phyloP scores from a whole-genome alignment of 1,284 basidiomycete species.

The Boletus mariae region DNA sequence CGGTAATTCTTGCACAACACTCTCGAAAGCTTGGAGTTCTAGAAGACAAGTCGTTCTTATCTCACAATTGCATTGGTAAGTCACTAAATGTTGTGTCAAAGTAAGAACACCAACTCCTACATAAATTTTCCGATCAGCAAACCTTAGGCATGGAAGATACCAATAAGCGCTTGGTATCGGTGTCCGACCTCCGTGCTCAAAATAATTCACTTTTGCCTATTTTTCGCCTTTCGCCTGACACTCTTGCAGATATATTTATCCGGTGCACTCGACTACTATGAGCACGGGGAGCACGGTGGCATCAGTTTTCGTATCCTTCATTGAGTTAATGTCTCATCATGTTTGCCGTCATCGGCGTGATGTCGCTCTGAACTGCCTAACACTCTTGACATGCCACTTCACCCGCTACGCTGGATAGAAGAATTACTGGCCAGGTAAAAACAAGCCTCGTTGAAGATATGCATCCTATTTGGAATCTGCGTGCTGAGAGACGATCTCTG shows the following conservation, averaged over 20 bases:
- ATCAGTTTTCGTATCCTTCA: not conserved
- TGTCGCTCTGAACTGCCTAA: not conserved
- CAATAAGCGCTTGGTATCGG: slow-evolving; percentile 1
- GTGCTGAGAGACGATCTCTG: not conserved
- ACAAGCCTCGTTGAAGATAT: not conserved
- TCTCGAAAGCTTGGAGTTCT: too few species aligned
- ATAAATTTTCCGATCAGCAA: too few species aligned
- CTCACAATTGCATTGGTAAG: too few species aligned
- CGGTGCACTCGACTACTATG: not conserved
- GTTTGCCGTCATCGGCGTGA: not conserved
- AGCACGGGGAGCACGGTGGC: not conserved
- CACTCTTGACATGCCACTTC: not conserved
- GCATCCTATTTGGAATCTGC: not conserved
- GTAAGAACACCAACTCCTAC: too few species aligned
- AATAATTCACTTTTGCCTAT: too few species aligned
- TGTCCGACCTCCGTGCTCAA: too few species aligned
- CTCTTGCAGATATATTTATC: not conserved
- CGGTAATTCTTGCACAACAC: too few species aligned
- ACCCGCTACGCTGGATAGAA: not conserved
- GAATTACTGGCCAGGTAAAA: not conserved
- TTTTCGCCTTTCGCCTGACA: not conserved
- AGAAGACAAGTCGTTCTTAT: too few species aligned
- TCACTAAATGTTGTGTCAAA: too few species aligned
- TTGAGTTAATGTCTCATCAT: not conserved
- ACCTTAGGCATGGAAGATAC: too few species aligned